Evolutionary conservation across 441 rosid genomes (phyloP).

Genomic region (Jatropha multifida): DNA sequence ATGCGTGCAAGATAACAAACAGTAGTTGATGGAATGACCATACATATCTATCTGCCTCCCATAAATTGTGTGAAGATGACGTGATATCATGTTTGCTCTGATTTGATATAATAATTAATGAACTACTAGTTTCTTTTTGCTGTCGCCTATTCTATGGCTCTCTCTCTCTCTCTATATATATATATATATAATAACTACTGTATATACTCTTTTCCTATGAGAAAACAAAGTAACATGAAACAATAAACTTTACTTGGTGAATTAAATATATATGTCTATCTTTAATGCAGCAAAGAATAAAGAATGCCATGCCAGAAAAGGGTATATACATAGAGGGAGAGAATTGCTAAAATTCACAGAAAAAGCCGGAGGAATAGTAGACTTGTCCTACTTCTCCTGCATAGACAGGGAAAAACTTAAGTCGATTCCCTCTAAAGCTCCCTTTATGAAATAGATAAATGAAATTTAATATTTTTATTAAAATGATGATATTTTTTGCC

Average conservation of each 20-base stretch:
- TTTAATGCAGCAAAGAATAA: conserved; percentile 6
- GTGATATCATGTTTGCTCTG: conserved; percentile 15
- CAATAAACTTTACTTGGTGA: neutral
- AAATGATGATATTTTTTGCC: too few relatives aligned
- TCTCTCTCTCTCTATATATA: neutral
- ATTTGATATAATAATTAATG: conserved; percentile 18
- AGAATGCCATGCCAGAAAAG: neutral
- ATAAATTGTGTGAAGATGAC: conserved; percentile 25
- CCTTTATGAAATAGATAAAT: too few relatives aligned
- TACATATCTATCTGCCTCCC: neutral
- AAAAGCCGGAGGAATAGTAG: too few relatives aligned
- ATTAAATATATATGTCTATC: neutral
- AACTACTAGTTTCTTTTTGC: neutral
- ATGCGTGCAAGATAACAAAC: conserved; percentile 24
- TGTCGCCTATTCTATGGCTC: too few relatives aligned
- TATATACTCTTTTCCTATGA: neutral
- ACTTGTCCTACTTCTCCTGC: too few relatives aligned
- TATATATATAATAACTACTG: neutral
- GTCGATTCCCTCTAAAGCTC: too few relatives aligned
- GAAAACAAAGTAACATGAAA: neutral
- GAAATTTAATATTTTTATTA: too few relatives aligned
- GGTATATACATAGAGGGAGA: too few relatives aligned
- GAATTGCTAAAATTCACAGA: too few relatives aligned
- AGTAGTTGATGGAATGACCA: conserved; percentile 15
- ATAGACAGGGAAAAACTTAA: too few relatives aligned